Conservation (phyloP, 2,329 filamentous ascomycete species). For the Chrysoporthe cubensis region DNA sequence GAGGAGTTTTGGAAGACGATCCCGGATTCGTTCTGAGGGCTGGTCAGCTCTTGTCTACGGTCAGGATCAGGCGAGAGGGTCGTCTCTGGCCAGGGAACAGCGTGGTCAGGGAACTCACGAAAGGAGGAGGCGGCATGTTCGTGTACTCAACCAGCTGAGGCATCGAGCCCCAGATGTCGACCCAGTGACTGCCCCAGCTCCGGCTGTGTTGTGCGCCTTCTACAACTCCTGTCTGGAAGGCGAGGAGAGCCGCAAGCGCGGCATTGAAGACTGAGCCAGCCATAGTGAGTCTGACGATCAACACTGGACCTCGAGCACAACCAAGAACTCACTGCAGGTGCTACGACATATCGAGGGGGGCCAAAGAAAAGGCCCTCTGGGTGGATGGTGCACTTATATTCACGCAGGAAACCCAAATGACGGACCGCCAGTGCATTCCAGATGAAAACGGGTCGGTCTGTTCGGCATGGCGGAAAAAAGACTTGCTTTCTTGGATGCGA, state of each 20-base stretch:
- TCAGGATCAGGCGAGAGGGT: background rate
- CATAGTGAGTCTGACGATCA: constrained; percentile 15
- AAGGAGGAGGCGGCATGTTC: constrained; percentile 62
- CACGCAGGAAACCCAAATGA: background rate
- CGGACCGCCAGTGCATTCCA: background rate
- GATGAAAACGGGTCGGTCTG: background rate
- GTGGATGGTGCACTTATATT: background rate
- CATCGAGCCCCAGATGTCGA: constrained; percentile 66
- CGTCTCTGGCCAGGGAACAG: background rate
- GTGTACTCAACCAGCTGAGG: constrained; percentile 63
- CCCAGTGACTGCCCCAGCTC: constrained; percentile 53
- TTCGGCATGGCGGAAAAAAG: constrained; percentile 10
- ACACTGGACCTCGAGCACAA: constrained; percentile 6
- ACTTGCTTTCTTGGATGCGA: background rate
- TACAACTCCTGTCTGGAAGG: constrained; percentile 22
- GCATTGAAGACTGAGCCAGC: constrained; percentile 10
- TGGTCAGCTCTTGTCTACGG: constrained; percentile 25
- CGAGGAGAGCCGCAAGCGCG: constrained; percentile 22
- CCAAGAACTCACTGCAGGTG: background rate
- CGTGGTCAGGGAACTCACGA: constrained; percentile 43
- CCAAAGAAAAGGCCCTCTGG: background rate
- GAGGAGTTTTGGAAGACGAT: constrained; percentile 62
- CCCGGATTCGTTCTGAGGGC: constrained; percentile 51
- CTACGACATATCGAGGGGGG: background rate
- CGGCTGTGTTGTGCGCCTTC: constrained; percentile 12